Conservation (phyloP, 1,284 basidiomycete species). For the Bjerkandera adusta region DNA sequence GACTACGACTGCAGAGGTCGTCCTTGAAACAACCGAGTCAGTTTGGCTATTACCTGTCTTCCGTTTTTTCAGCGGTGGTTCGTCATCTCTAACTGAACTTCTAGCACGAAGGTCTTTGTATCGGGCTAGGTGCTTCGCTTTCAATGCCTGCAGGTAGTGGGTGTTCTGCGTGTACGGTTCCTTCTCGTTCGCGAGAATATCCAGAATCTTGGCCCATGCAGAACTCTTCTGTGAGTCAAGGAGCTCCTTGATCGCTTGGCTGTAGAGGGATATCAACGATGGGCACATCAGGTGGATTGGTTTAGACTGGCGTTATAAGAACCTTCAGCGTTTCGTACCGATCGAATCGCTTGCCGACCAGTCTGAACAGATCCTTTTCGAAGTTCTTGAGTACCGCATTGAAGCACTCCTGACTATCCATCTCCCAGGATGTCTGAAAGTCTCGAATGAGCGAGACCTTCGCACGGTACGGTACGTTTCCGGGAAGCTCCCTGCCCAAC, state of each 20-base stretch:
- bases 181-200: not conserved
- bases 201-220: not conserved
- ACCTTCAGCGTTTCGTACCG: not conserved
- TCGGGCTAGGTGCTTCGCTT: slow-evolving; percentile 2
- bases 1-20: not conserved
- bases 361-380: not conserved
- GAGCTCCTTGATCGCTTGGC: not conserved
- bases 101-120: too few relatives aligned
- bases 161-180: slow-evolving; percentile 7
- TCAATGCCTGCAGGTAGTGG: slow-evolving; percentile 4
- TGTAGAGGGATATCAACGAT: too few relatives aligned
- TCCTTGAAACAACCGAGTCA: slow-evolving; percentile 14
- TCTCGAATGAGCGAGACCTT: slow-evolving; percentile 3
- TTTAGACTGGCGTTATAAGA: too few relatives aligned
- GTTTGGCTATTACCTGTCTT: too few relatives aligned
- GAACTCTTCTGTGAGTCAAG: not conserved
- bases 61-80: too few relatives aligned
- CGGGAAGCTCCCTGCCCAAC: slow-evolving; percentile 1
- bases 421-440: slow-evolving; percentile 4
- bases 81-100: too few relatives aligned
- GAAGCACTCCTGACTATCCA: slow-evolving; percentile 3
- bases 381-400: not conserved
- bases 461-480: slow-evolving; percentile 3
- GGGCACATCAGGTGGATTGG: too few relatives aligned
- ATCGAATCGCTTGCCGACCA: not conserved